Percentiles rank a stretch among this genome's conserved stretches.
Conservation (phyloP, 2,329 filamentous ascomycete species). For the Hypocreales sp. region DNA sequence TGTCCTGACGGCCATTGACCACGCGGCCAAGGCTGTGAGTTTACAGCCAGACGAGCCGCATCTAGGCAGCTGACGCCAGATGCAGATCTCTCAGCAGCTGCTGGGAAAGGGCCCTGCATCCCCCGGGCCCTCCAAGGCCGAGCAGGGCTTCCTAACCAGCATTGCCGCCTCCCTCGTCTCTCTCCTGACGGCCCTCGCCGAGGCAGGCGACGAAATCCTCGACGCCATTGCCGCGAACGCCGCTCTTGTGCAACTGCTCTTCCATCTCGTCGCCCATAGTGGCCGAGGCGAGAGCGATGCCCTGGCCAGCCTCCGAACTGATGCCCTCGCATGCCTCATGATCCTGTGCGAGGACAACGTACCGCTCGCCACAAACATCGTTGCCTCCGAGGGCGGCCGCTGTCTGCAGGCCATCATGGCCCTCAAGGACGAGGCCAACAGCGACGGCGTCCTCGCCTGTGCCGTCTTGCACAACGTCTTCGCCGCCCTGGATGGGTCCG, state of each 20-base stretch:
- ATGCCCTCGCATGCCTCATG: constrained; percentile 38
- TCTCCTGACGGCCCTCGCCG: constrained; percentile 36
- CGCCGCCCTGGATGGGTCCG: constrained; percentile 17
- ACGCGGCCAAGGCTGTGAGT: constrained; percentile 36
- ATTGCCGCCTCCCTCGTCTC: constrained; percentile 37
- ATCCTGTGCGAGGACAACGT: constrained; percentile 45
- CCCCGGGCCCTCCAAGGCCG: no score
- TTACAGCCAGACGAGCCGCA: no score
- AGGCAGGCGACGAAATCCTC: constrained; percentile 45
- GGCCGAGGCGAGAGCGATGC: constrained; percentile 27
- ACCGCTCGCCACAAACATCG: constrained; percentile 34
- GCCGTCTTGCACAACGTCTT: constrained; percentile 49
- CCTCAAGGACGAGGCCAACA: constrained; percentile 29
- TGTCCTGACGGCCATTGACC: constrained; percentile 42
- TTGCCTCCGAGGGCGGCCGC: constrained; percentile 27
- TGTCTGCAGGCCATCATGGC: constrained; percentile 33
- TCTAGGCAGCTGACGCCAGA: no score
- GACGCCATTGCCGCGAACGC: constrained; percentile 33
- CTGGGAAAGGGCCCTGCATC: no score
- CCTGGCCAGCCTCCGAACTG: constrained; percentile 23
- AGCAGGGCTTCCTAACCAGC: constrained; percentile 36
- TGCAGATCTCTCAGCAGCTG: no score
- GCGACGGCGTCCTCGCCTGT: constrained; percentile 39
- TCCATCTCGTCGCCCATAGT: constrained; percentile 32
- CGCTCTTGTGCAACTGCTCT: constrained; percentile 36